Conservation (phyloP, 2,329 filamentous ascomycete species). For the Phaeosphaeria sp. region DNA sequence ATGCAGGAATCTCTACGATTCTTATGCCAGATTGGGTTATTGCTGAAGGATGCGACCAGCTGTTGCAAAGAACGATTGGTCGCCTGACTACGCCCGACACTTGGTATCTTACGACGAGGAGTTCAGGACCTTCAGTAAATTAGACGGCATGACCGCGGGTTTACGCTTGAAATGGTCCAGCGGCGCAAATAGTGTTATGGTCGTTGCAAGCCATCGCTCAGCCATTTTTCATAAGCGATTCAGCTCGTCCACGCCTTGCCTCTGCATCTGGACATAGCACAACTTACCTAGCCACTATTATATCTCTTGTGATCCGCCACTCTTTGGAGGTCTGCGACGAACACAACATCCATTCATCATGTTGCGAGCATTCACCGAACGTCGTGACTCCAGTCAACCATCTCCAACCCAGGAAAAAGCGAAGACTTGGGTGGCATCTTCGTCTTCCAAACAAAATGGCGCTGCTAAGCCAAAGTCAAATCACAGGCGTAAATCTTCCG, state of each 20-base stretch:
- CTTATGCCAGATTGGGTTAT: neutral
- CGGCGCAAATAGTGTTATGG: constrained; percentile 13
- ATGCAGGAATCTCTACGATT: neutral
- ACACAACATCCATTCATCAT: neutral
- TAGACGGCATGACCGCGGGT: neutral
- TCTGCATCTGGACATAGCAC: neutral
- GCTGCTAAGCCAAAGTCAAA: constrained; percentile 1
- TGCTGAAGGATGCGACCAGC: neutral
- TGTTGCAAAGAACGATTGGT: neutral
- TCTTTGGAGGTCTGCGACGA: neutral
- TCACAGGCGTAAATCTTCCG: constrained; percentile 4
- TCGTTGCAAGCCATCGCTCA: constrained; percentile 9
- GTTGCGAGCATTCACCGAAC: constrained; percentile 8
- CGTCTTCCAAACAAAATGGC: constrained; percentile 1
- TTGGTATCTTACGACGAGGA: neutral
- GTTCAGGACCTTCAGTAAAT: neutral
- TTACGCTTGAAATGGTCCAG: constrained; percentile 9
- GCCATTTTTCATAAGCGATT: constrained; percentile 11
- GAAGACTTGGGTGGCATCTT: constrained; percentile 1
- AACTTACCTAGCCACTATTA: neutral
- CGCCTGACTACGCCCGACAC: constrained; percentile 2
- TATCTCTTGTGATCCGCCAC: constrained; percentile 8
- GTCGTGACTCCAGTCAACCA: constrained; percentile 1
- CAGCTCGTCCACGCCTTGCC: constrained; percentile 16
- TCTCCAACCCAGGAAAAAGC: neutral